Evolutionary conservation across 352 stramenopile species (phyloP).

Genomic region (Hyaloperonospora arabidopsidis): DNA sequence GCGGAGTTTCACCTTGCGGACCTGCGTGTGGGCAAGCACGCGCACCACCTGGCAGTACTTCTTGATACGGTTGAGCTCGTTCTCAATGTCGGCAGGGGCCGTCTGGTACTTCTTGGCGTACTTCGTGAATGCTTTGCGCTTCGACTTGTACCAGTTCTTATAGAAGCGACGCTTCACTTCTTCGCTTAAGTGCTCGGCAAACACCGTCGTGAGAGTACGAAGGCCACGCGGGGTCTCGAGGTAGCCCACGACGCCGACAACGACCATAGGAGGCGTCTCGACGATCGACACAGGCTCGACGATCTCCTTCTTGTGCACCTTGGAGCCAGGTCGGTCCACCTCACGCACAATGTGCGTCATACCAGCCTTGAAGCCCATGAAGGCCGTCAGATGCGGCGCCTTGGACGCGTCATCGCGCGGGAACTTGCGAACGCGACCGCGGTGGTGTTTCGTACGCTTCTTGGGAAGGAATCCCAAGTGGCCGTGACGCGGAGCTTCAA

Average conservation of each 20-base stretch:
- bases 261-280: slow-evolving; percentile 98
- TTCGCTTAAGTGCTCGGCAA: slow-evolving; percentile 98
- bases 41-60: slow-evolving; percentile 99
- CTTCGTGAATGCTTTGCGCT: slow-evolving; percentile 99
- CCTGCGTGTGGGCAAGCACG: slow-evolving; percentile 99
- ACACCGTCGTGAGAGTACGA: slow-evolving; percentile 98
- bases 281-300: slow-evolving; percentile 99
- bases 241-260: slow-evolving; percentile 99
- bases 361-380: slow-evolving; percentile 99
- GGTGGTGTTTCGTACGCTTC: slow-evolving; percentile 99
- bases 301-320: slow-evolving; percentile 99
- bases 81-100: slow-evolving; percentile 87
- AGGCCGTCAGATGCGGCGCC: slow-evolving; percentile 97
- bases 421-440: slow-evolving; percentile 98
- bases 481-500: slow-evolving; percentile 94
- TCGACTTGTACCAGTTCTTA: slow-evolving; percentile 99
- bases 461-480: slow-evolving; percentile 99
- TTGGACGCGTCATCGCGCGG: slow-evolving; percentile 95
- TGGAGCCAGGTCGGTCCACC: slow-evolving; percentile 97
- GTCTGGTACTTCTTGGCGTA: slow-evolving; percentile 99
- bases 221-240: slow-evolving; percentile 98
- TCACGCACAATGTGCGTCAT: slow-evolving; percentile 99
- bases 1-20: slow-evolving; percentile 98
- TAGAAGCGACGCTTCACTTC: slow-evolving; percentile 99
- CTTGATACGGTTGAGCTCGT: slow-evolving; percentile 99